phyloP scores from a whole-genome alignment of 83 land plant genomes.

The Picea mariana region DNA sequence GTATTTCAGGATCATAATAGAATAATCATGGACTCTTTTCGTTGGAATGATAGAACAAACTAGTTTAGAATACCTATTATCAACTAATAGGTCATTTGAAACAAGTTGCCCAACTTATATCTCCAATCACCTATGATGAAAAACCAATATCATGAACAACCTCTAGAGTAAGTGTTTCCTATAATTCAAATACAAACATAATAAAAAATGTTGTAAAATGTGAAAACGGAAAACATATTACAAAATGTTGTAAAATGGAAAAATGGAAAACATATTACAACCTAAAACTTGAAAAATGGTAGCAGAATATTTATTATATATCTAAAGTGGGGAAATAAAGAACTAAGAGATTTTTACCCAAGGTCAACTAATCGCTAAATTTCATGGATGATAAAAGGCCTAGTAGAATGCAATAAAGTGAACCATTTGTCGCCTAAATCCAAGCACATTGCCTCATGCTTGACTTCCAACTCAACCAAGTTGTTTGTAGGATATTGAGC shows the following conservation, averaged over 20 bases:
- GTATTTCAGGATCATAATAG: too few relatives aligned
- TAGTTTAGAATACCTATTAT: conserved; percentile 45
- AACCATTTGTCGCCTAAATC: conserved; percentile 79
- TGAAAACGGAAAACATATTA: too few relatives aligned
- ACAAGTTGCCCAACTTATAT: conserved; percentile 48
- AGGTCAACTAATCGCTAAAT: conserved; percentile 46
- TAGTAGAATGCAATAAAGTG: conserved; percentile 59
- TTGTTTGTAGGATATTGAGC: conserved; percentile 27
- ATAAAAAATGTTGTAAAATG: too few relatives aligned
- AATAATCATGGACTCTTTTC: too few relatives aligned
- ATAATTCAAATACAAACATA: neutral
- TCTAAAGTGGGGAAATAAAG: too few relatives aligned
- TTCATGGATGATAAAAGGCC: conserved; percentile 49
- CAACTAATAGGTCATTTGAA: conserved; percentile 70
- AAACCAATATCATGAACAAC: conserved; percentile 44
- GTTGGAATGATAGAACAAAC: conserved; percentile 23
- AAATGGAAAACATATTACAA: too few relatives aligned
- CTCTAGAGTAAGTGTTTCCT: conserved; percentile 68
- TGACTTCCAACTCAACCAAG: conserved; percentile 21
- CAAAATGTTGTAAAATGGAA: too few relatives aligned
- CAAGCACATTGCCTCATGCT: conserved; percentile 41
- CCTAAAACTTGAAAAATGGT: too few relatives aligned
- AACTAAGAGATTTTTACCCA: conserved; percentile 19
- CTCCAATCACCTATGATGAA: conserved; percentile 69
- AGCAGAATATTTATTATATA: too few relatives aligned